Conservation (phyloP, 805 yeast genomes). For the Ascoidea tarda region DNA sequence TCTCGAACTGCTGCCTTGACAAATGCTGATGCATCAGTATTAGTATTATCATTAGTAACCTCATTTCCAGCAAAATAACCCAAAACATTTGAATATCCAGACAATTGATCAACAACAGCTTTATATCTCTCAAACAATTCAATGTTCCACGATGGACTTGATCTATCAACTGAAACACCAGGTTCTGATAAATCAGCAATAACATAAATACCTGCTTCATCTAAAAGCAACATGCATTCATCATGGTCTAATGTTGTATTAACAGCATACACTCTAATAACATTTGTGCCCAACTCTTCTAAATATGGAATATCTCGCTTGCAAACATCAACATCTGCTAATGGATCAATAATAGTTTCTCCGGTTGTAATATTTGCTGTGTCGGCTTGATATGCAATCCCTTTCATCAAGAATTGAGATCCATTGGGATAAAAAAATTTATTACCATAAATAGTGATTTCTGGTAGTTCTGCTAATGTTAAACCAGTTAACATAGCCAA, state of each 20-base stretch:
- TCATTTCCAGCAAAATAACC: slow-evolving; percentile 86
- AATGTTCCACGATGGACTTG: slow-evolving; percentile 47
- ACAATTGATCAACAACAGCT: slow-evolving; percentile 52
- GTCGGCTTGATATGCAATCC: slow-evolving; percentile 72
- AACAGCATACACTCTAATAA: slow-evolving; percentile 64
- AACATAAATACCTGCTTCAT: slow-evolving; percentile 67
- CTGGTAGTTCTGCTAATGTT: slow-evolving; percentile 28
- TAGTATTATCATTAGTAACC: slow-evolving; percentile 52
- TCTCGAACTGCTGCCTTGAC: slow-evolving; percentile 80
- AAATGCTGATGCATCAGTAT: slow-evolving; percentile 66
- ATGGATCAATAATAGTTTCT: slow-evolving; percentile 47
- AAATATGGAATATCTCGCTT: slow-evolving; percentile 64
- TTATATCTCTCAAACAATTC: slow-evolving; percentile 56
- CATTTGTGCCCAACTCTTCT: slow-evolving; percentile 47
- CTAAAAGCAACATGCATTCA: slow-evolving; percentile 50
- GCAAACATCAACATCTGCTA: slow-evolving; percentile 49
- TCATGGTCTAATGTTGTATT: slow-evolving; percentile 51
- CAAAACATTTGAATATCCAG: slow-evolving; percentile 54
- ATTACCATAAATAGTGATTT: slow-evolving; percentile 63
- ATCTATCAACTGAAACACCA: slow-evolving; percentile 44
- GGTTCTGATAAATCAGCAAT: slow-evolving; percentile 73
- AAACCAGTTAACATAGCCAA: background rate
- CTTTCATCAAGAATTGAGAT: slow-evolving; percentile 63
- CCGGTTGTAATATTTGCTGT: slow-evolving; percentile 33
- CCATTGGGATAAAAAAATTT: slow-evolving; percentile 69